A percentile compares a stretch with the other conserved stretches of the same genome.
Evolutionary conservation across 2,329 filamentous ascomycete species (phyloP).

Genomic region (Orbilia oligospora): DNA sequence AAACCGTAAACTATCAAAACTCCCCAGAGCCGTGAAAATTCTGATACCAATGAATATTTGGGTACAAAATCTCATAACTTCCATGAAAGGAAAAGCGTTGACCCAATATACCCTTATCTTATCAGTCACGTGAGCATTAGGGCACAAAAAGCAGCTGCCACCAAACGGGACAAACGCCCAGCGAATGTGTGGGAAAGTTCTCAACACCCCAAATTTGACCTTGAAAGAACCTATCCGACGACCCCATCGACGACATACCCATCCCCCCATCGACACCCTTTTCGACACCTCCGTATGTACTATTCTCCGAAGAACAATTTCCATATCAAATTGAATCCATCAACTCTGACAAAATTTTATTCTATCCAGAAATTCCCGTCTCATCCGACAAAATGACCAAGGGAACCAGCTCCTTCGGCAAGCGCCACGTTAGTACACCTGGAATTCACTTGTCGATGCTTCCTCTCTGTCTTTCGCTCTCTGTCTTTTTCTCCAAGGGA

Average conservation of each 20-base stretch:
- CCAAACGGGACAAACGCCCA: constrained; percentile 39
- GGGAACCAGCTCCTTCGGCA: constrained; percentile 64
- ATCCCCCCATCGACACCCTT: constrained; percentile 13
- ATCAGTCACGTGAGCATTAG: constrained; percentile 58
- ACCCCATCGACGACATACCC: constrained; percentile 28
- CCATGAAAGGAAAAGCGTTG: background rate
- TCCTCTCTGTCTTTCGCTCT: constrained; percentile 6
- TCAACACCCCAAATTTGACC: constrained; percentile 59
- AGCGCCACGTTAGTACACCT: constrained; percentile 64
- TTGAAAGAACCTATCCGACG: constrained; percentile 21
- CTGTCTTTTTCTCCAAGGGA: constrained; percentile 8
- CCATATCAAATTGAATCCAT: background rate
- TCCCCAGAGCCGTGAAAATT: background rate
- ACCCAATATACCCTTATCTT: constrained; percentile 49
- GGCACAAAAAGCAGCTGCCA: constrained; percentile 29
- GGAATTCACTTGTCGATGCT: constrained; percentile 10
- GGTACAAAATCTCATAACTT: background rate
- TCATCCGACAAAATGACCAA: constrained; percentile 60
- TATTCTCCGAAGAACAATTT: background rate
- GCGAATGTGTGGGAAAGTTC: constrained; percentile 52
- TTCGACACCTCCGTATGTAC: constrained; percentile 45
- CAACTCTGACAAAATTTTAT: constrained; percentile 25
- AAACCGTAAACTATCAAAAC: background rate
- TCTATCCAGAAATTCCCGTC: constrained; percentile 27
- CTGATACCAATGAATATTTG: background rate